phyloP scores from a whole-genome alignment of 306 rosid genomes.

The Cucumis melo region DNA sequence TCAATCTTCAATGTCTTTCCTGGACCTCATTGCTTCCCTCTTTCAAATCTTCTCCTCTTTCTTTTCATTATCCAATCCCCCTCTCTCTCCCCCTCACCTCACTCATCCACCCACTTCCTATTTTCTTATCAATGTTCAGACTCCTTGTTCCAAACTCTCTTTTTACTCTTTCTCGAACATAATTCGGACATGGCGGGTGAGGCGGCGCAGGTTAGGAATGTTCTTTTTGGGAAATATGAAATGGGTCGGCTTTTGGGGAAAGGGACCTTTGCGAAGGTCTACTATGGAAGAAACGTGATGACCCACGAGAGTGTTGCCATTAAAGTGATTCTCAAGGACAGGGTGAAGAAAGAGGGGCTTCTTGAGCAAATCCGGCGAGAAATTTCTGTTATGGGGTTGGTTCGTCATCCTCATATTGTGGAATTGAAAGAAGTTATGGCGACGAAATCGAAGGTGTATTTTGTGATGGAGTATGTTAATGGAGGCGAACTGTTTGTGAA shows the following conservation, averaged over 20 bases:
- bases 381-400: slow-evolving; percentile 60
- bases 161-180: background rate
- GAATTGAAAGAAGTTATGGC: slow-evolving; percentile 87
- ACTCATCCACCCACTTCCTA: background rate
- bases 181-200: background rate
- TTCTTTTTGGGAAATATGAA: slow-evolving; percentile 58
- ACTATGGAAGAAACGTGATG: slow-evolving; percentile 28
- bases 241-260: slow-evolving; percentile 61
- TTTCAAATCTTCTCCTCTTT: background rate
- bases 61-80: background rate
- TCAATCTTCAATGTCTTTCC: background rate
- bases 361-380: slow-evolving; percentile 66
- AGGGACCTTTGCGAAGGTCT: slow-evolving; percentile 76
- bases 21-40: background rate
- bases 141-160: background rate
- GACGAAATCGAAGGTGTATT: slow-evolving; percentile 48
- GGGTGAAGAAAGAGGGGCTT: slow-evolving; percentile 43
- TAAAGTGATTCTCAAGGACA: slow-evolving; percentile 53
- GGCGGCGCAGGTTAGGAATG: slow-evolving; percentile 4
- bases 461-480: slow-evolving; percentile 51
- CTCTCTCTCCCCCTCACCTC: background rate
- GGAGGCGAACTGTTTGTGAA: slow-evolving; percentile 63
- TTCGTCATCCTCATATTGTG: slow-evolving; percentile 60
- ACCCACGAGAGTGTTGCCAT: slow-evolving; percentile 59
- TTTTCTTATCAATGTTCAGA: background rate